Conservation (phyloP, 1,284 basidiomycete species). For the Athelia psychrophila region DNA sequence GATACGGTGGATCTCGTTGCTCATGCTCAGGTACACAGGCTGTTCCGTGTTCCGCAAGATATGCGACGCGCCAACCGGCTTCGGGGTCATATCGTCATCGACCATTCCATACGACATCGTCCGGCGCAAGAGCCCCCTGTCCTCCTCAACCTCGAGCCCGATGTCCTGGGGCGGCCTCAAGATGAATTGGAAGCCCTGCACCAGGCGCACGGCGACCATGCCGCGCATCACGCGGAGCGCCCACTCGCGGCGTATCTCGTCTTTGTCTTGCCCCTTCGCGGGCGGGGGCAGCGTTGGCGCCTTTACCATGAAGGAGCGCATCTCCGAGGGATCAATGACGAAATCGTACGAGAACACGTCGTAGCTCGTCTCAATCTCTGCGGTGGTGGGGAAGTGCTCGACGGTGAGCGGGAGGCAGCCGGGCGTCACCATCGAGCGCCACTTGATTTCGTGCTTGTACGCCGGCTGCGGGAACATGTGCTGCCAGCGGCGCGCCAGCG, state of each 20-base stretch:
- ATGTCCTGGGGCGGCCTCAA: conserved; percentile 39
- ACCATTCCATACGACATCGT: conserved; percentile 49
- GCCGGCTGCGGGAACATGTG: conserved; percentile 78
- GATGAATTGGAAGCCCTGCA: conserved; percentile 97
- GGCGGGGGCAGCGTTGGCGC: conserved; percentile 39
- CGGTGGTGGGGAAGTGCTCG: conserved; percentile 80
- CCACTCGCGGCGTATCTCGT: conserved; percentile 64
- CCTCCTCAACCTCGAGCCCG: conserved; percentile 22
- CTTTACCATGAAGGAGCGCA: conserved; percentile 79
- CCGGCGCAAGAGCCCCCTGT: conserved; percentile 36
- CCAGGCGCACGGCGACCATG: conserved; percentile 89
- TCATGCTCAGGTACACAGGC: conserved; percentile 91
- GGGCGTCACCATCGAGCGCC: conserved; percentile 84
- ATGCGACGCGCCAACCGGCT: conserved; percentile 69
- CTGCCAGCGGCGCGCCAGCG: conserved; percentile 84
- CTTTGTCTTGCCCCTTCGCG: conserved; percentile 40
- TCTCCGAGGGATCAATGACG: conserved; percentile 73
- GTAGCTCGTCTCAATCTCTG: conserved; percentile 78
- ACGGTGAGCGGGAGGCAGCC: conserved; percentile 90
- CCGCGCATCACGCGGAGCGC: conserved; percentile 89
- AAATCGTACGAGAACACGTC: conserved; percentile 82
- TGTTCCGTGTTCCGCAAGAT: conserved; percentile 64
- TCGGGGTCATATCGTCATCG: conserved; percentile 53
- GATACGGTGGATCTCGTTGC: conserved; percentile 93
- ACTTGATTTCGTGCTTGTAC: conserved; percentile 91